Evolutionary conservation across 169 alveolate genomes (phyloP).

Genomic region (Plasmodium falciparum): DNA sequence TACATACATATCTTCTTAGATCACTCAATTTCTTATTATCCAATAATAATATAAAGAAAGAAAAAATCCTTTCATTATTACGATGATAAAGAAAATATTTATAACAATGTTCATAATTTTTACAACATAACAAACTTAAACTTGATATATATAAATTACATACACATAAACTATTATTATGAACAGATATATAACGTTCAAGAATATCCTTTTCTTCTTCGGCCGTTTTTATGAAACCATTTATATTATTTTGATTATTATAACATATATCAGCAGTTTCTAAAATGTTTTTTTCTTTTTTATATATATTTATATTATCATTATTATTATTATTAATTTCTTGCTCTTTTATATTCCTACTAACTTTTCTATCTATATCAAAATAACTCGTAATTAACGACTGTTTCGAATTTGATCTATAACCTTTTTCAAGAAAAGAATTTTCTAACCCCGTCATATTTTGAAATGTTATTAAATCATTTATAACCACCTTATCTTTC

Average conservation of each 20-base stretch:
- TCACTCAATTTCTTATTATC: conserved; percentile 3
- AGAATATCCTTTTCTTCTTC: background rate
- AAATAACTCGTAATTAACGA: no score
- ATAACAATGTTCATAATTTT: conserved; percentile 37
- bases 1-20: conserved; percentile 40
- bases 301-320: background rate
- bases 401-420: no score
- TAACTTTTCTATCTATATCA: background rate
- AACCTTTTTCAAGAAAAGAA: no score
- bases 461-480: no score
- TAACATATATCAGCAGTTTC: background rate
- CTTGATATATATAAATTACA: conserved; percentile 18
- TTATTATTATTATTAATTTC: background rate
- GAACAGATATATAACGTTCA: conserved; percentile 10
- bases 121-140: conserved; percentile 33
- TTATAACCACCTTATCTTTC: background rate
- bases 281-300: background rate
- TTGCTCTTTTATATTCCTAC: background rate
- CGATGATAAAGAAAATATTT: conserved; percentile 29
- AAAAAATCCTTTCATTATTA: conserved; percentile 23
- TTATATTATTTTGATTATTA: background rate
- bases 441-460: no score
- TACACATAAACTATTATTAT: background rate
- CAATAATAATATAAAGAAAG: conserved; percentile 22
- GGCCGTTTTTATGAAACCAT: no score